phyloP scores from a whole-genome alignment of 441 rosid genomes.

The Euphorbia schlechtendalii region DNA sequence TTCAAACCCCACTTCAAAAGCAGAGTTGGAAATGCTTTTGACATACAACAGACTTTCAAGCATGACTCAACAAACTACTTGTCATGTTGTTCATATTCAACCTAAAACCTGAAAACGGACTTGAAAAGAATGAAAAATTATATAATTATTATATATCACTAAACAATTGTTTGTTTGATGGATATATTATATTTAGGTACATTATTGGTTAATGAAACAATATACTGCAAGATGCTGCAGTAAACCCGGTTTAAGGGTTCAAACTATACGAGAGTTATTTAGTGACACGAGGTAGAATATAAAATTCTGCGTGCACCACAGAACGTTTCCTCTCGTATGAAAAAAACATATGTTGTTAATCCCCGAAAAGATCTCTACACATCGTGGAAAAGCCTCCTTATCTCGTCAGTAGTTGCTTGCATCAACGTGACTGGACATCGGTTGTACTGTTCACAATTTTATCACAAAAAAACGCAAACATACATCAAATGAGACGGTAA shows the following conservation, averaged over 20 bases:
- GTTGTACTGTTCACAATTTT: conserved; percentile 52
- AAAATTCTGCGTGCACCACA: too few species aligned
- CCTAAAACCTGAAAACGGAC: background rate
- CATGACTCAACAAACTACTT: background rate
- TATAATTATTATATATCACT: background rate
- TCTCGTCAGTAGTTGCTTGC: conserved; percentile 72
- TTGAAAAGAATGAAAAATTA: background rate
- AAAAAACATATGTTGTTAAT: background rate
- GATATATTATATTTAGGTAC: background rate
- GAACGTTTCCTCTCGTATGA: background rate
- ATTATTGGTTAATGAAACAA: background rate
- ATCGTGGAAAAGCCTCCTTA: conserved; percentile 92
- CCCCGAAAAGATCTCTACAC: conserved; percentile 27
- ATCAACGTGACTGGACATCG: conserved; percentile 88
- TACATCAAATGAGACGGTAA: background rate
- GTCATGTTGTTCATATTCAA: background rate
- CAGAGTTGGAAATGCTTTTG: too few species aligned
- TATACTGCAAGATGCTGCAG: background rate
- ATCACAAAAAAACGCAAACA: background rate
- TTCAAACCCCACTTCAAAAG: too few species aligned
- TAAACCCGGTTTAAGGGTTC: background rate
- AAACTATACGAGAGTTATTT: background rate
- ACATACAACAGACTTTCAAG: background rate
- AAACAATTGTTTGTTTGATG: background rate
- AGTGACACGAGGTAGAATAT: conserved; percentile 3